Conservation (phyloP, 2,329 filamentous ascomycete species). For the Teratosphaeriaceae sp. region DNA sequence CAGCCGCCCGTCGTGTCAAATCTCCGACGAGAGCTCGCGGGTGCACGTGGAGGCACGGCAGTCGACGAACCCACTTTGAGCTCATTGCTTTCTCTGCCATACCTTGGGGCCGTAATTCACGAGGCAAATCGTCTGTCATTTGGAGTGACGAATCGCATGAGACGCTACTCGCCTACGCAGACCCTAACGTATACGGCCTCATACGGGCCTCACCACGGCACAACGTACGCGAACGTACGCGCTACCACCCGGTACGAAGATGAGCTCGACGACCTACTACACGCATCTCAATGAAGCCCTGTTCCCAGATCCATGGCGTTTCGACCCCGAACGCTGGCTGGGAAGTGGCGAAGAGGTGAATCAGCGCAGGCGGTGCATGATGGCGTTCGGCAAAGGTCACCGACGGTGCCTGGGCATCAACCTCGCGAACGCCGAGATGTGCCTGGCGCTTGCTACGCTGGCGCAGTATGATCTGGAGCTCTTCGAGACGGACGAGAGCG, state of each 20-base stretch:
- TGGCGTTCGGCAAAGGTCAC: neutral
- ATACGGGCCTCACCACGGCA: slow-evolving; percentile 20
- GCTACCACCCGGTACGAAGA: neutral
- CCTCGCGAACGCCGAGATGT: slow-evolving; percentile 3
- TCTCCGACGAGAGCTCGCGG: slow-evolving; percentile 16
- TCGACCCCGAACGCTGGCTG: slow-evolving; percentile 2
- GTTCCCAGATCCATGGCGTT: neutral
- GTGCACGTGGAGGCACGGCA: neutral
- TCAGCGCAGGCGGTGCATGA: neutral
- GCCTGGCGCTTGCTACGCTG: slow-evolving; percentile 4
- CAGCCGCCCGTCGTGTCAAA: slow-evolving; percentile 15
- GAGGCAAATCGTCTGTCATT: slow-evolving; percentile 10
- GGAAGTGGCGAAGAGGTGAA: neutral
- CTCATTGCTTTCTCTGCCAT: slow-evolving; percentile 13
- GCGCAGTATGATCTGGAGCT: slow-evolving; percentile 6
- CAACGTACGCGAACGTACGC: neutral
- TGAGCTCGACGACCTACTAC: neutral
- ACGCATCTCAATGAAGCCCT: neutral
- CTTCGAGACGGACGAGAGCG: slow-evolving; percentile 4
- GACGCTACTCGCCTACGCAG: neutral
- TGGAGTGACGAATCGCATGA: neutral
- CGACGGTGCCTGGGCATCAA: slow-evolving; percentile 5
- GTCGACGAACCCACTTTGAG: neutral
- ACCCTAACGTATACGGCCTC: slow-evolving; percentile 22
- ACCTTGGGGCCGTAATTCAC: slow-evolving; percentile 16